Evolutionary conservation across 2,329 filamentous ascomycete genomes (phyloP).

Genomic region (Arthrobotrys sinensis): DNA sequence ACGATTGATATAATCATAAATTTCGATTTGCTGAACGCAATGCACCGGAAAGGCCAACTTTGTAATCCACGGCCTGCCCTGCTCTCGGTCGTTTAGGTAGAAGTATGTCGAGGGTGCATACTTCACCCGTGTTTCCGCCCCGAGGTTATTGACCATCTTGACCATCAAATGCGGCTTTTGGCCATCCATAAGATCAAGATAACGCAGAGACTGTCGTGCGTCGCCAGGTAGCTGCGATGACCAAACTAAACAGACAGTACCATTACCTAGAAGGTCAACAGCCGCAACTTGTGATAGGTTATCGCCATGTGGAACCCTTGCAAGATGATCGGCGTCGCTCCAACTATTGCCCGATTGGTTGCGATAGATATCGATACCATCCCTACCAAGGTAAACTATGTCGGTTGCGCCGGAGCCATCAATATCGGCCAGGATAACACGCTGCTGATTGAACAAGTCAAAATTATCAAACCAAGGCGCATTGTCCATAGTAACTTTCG

Average conservation of each 20-base stretch:
- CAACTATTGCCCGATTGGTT: constrained; percentile 50
- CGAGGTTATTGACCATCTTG: constrained; percentile 27
- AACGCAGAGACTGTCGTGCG: neutral
- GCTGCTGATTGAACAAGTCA: constrained; percentile 37
- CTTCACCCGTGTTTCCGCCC: constrained; percentile 8
- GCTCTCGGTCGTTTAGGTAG: constrained; percentile 35
- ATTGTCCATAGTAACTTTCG: constrained; percentile 65
- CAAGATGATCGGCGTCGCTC: neutral
- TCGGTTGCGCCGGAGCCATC: constrained; percentile 51
- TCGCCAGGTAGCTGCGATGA: neutral
- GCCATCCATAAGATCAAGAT: constrained; percentile 51
- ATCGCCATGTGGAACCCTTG: constrained; percentile 36
- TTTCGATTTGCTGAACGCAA: constrained; percentile 6
- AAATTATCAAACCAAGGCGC: constrained; percentile 61
- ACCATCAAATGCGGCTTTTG: constrained; percentile 43
- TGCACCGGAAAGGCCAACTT: constrained; percentile 51
- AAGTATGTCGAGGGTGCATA: constrained; percentile 58
- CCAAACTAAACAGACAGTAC: constrained; percentile 52
- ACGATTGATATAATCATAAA: neutral
- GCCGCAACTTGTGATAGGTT: neutral
- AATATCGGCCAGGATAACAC: constrained; percentile 40
- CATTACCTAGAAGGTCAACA: constrained; percentile 49
- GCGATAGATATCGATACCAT: constrained; percentile 8
- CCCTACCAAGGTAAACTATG: constrained; percentile 24
- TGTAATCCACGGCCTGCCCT: constrained; percentile 47